Percentiles rank a stretch among this genome's conserved stretches.
phyloP scores from a whole-genome alignment of 2,329 filamentous ascomycete genomes.

The Teratosphaeria pseudoeucalypti region DNA sequence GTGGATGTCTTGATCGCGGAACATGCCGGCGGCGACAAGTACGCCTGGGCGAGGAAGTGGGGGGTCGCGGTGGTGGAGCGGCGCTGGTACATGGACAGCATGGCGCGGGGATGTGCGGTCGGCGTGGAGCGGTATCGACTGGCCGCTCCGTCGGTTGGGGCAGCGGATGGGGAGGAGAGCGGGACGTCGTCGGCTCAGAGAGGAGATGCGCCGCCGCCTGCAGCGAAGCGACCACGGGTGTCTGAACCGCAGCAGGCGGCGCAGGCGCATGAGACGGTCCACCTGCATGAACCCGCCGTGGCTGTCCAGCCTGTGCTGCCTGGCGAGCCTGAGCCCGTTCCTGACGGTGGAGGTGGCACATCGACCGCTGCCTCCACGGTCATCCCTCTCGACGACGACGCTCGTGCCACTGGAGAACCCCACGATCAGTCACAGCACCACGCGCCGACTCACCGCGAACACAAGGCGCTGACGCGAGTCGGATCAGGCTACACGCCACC shows the following conservation, averaged over 20 bases:
- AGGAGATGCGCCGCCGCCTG: not conserved
- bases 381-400: not conserved
- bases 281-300: not conserved
- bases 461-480: not conserved
- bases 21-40: not conserved
- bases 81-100: not conserved
- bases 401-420: not conserved
- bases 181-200: not conserved
- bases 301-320: not conserved
- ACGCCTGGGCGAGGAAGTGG: not conserved
- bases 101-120: not conserved
- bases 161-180: not conserved
- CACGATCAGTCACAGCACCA: not conserved
- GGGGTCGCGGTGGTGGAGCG: not conserved
- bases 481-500: not conserved
- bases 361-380: not conserved
- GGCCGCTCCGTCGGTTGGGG: not conserved
- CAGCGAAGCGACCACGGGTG: not conserved
- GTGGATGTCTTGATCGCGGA: not conserved
- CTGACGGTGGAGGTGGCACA: not conserved
- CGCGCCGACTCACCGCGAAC: not conserved
- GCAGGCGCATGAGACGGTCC: not conserved
- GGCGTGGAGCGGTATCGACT: not conserved
- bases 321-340: not conserved
- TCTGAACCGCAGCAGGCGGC: not conserved